Conservation (phyloP, 2,329 filamentous ascomycete species). For the Verticillium alfalfae region DNA sequence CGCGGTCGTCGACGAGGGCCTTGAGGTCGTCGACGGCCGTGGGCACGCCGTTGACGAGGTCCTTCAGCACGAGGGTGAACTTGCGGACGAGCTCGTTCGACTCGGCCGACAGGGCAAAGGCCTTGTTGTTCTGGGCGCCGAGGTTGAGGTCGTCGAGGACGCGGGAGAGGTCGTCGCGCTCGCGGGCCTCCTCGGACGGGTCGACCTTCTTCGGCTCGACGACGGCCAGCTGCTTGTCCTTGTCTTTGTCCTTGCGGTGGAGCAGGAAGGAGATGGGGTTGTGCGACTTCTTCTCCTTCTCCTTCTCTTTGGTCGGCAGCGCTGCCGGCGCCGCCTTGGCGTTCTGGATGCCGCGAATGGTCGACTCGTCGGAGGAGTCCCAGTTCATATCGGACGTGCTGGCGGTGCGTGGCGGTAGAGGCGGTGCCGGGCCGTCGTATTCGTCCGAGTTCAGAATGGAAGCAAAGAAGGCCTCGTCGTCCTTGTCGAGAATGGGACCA, state of each 20-base stretch:
- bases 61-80: constrained; percentile 88
- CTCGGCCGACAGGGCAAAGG: constrained; percentile 78
- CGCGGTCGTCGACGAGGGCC: constrained; percentile 52
- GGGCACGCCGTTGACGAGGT: constrained; percentile 85
- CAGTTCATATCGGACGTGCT: constrained; percentile 13
- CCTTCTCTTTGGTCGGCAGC: constrained; percentile 23
- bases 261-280: constrained; percentile 28
- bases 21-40: constrained; percentile 90
- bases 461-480: constrained; percentile 55
- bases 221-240: constrained; percentile 24
- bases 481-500: constrained; percentile 45
- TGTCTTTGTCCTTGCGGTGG: constrained; percentile 27
- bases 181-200: constrained; percentile 34
- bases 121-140: constrained; percentile 76
- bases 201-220: constrained; percentile 24
- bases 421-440: constrained; percentile 16
- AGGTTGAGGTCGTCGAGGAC: constrained; percentile 83
- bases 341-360: constrained; percentile 8
- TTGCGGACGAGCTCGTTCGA: constrained; percentile 74
- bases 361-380: constrained; percentile 23
- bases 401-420: constrained; percentile 8
- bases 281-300: constrained; percentile 16
- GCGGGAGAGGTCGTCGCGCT: constrained; percentile 67
- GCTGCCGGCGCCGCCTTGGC: constrained; percentile 16
- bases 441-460: constrained; percentile 39